Evolutionary conservation across 768 basidiomycete genomes (phyloP).

Genomic region (Suillus occidentalis): DNA sequence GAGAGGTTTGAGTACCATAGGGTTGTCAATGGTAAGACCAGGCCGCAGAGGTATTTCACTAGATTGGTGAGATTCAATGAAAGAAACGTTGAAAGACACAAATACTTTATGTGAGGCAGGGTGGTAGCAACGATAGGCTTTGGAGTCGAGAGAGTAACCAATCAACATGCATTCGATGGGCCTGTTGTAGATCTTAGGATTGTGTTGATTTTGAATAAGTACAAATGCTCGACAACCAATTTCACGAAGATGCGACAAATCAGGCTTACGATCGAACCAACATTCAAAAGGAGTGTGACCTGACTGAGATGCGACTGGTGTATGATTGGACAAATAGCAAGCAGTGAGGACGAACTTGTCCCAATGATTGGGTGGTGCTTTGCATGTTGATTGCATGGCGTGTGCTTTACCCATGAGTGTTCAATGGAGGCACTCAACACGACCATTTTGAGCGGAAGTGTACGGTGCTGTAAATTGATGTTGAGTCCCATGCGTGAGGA

Average conservation of each 20-base stretch:
- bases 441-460: constrained; percentile 39
- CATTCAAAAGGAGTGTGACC: constrained; percentile 19
- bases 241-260: constrained; percentile 29
- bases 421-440: constrained; percentile 36
- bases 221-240: constrained; percentile 32
- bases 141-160: constrained; percentile 12
- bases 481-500: constrained; percentile 11
- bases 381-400: constrained; percentile 29
- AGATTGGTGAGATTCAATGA: constrained; percentile 12
- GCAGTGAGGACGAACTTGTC: constrained; percentile 35
- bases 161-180: constrained; percentile 7
- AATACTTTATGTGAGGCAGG: constrained; percentile 9
- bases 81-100: constrained; percentile 17
- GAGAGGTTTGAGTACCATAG: no score
- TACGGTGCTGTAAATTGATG: constrained; percentile 30
- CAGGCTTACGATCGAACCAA: constrained; percentile 21
- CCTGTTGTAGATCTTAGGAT: constrained; percentile 22
- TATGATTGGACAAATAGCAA: constrained; percentile 23
- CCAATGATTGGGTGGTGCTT: constrained; percentile 31
- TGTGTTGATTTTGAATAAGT: constrained; percentile 19
- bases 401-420: constrained; percentile 33
- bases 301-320: constrained; percentile 21
- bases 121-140: constrained; percentile 14
- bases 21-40: no score
- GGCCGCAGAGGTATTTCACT: no score